Evolutionary conservation across 83 land plant genomes (phyloP), one percentile per base, ranked within the genome.

Genomic region (Picea mariana): DNA sequence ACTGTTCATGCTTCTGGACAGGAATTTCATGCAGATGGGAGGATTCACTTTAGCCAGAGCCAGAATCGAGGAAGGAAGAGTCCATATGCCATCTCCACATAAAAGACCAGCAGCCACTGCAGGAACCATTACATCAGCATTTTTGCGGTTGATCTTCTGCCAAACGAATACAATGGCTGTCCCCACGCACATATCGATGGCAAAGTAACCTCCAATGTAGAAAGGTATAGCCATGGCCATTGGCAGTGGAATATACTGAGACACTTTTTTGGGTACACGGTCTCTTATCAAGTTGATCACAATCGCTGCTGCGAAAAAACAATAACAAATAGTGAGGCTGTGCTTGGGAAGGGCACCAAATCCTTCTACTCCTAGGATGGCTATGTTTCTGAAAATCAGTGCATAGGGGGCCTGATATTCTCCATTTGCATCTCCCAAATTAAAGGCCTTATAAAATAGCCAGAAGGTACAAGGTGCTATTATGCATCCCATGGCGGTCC

Each of bases 191-290:
- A 90, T 90, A 63, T 88, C 92, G 61, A 90, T 88, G 11, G 92
- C 81, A 58, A 90, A 88, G 69, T 86, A 86, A 3, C 79, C 79
- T 20, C 92, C 92, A 16, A 91, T n/a, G 62, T 89, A 89, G 79
- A 89, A 89, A 2, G 91, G 91, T 20, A 89, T 87, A 40, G 91
- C 90, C 91, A 89, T 89, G 18, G 91, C 91, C 91, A 89, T 87
- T 15, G 92, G 91, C 2, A 90, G 66, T 6, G 92, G 92, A n/a
- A 87, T 82, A 34, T 40, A 88, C 27, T 34, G 59, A 0, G 83
- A 58, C 31, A 63, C 62, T 62, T 81, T 83, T 55, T 85, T 49
- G 1, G 84, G 81, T 3, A 67, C 69, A 59, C 73, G 24, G 73
- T 87, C 83, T 68, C 81, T 80, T 5, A 84, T 20, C 3, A 84